Base-by-base conservation (phyloP, 2,329 filamentous ascomycete species). In the Dothistroma septosporum region DNA sequence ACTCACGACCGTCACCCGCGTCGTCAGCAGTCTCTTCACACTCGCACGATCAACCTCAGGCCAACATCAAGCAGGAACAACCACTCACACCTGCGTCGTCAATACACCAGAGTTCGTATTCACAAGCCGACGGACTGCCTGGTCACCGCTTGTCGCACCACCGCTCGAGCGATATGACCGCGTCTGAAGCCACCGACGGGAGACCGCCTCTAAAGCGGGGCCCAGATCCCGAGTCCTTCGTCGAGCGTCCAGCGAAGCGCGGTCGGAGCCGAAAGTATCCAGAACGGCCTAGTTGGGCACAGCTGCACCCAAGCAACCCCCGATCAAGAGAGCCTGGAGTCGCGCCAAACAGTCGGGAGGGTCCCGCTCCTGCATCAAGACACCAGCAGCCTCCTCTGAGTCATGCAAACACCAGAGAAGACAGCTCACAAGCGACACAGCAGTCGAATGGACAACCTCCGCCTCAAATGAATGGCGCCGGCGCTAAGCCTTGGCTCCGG, bases 231-330 rank as follows among this genome's bases (percentile, higher is more conserved):
- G 61, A 67, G 4, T 53, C 61, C 10, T 59, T 63, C 5, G 62
- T 61, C 11, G 66, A 67, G 37, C 66, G 63, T 19, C 70, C 71
- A 24, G 54, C 61, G 8, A 75, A 75, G 60, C 69, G 67, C 41
- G 67, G 64, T 32, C 55, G 63, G 54, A 61, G 55, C 16, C 62
- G 68, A 14, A 70, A 70, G 57, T 72, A 73, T 56, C 65, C 58
- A 10, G 63, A 71, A 44, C 67, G 70, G 41, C 73, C 73, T 1
- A 60, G 69, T 11, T 75, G 73, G 73, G 73, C 73, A 7, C 62
- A 68, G n/a, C 66, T 73, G 9, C 58, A 63, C 28, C 64, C 55
- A 14, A 57, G 57, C 28, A 75, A 75, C 59, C 73, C 73, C 16
- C 62, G 60, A 24, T 50, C 58, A 10, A 33, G 31, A 21, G 46